Evolutionary conservation across 352 stramenopile genomes (phyloP).

Genomic region (Pythium sp.): DNA sequence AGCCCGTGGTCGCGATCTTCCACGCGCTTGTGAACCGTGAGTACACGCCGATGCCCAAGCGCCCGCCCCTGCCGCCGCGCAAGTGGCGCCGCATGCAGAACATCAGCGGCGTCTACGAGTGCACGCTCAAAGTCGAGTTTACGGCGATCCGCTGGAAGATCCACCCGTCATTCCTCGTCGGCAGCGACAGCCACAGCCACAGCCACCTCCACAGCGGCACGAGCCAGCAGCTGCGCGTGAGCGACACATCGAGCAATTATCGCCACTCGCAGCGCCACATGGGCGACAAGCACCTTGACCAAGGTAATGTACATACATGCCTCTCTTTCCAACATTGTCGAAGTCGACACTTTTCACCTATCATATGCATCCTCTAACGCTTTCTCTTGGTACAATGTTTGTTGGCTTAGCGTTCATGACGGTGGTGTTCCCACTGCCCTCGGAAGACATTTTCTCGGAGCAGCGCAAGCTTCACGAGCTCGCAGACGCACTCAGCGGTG

Average conservation of each 20-base stretch:
- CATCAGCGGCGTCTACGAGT: slow-evolving; percentile 56
- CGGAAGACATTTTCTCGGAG: slow-evolving; percentile 81
- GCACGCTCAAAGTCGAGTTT: slow-evolving; percentile 52
- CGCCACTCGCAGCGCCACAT: neutral
- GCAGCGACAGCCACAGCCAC: slow-evolving; percentile 3
- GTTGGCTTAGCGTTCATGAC: slow-evolving; percentile 37
- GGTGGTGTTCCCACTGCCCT: slow-evolving; percentile 75
- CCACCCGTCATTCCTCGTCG: slow-evolving; percentile 20
- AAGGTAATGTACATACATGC: neutral
- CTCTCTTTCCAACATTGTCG: neutral
- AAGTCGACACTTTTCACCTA: neutral
- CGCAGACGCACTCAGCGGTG: slow-evolving; percentile 60
- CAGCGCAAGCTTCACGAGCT: slow-evolving; percentile 82
- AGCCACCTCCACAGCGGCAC: neutral
- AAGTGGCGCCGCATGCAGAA: slow-evolving; percentile 39
- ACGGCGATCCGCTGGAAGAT: slow-evolving; percentile 49
- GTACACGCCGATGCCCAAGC: slow-evolving; percentile 47
- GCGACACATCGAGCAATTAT: slow-evolving; percentile 1
- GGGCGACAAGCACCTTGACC: slow-evolving; percentile 5
- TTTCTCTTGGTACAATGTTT: neutral
- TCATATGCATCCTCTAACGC: neutral
- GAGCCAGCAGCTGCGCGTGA: slow-evolving; percentile 16
- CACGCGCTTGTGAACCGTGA: slow-evolving; percentile 62
- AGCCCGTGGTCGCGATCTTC: slow-evolving; percentile 75
- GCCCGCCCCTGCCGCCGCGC: slow-evolving; percentile 36